Conservation (phyloP, 345 rosid genomes). For the Balakata baccata region DNA sequence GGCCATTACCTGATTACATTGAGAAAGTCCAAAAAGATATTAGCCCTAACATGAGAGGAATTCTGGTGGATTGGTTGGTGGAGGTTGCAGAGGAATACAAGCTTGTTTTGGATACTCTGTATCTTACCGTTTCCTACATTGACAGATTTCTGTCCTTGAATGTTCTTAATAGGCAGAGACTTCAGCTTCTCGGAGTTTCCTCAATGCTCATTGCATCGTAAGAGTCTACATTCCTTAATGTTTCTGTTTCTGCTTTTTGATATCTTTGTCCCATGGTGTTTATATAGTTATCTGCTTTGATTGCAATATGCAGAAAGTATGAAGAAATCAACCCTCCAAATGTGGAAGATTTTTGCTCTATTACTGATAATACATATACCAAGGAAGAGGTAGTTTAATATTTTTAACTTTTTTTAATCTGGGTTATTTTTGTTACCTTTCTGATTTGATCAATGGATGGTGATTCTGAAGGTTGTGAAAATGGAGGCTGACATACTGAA, state of each 20-base stretch:
- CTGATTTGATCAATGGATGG: neutral
- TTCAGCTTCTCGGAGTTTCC: constrained; percentile 77
- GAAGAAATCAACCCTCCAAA: constrained; percentile 73
- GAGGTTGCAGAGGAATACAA: constrained; percentile 78
- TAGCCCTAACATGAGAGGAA: constrained; percentile 60
- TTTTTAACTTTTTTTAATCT: neutral
- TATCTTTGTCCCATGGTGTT: neutral
- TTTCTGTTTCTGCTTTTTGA: neutral
- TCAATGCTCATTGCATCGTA: constrained; percentile 90
- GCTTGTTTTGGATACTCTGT: constrained; percentile 63
- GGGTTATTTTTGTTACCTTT: neutral
- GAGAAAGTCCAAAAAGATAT: constrained; percentile 69
- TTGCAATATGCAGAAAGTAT: constrained; percentile 52
- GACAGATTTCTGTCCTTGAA: constrained; percentile 62
- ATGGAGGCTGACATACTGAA: constrained; percentile 76
- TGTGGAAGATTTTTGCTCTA: constrained; percentile 68
- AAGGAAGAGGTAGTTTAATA: constrained; percentile 42
- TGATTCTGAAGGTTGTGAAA: constrained; percentile 47
- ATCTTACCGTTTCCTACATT: constrained; percentile 48
- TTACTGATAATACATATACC: constrained; percentile 64
- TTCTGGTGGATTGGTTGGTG: constrained; percentile 85
- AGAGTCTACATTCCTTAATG: constrained; percentile 17
- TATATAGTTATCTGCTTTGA: neutral
- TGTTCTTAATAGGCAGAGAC: constrained; percentile 49
- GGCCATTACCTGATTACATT: constrained; percentile 62